Evolutionary conservation across 371 early-diverging fungal genomes (phyloP).

Genomic region (Rhizopus sp.): DNA sequence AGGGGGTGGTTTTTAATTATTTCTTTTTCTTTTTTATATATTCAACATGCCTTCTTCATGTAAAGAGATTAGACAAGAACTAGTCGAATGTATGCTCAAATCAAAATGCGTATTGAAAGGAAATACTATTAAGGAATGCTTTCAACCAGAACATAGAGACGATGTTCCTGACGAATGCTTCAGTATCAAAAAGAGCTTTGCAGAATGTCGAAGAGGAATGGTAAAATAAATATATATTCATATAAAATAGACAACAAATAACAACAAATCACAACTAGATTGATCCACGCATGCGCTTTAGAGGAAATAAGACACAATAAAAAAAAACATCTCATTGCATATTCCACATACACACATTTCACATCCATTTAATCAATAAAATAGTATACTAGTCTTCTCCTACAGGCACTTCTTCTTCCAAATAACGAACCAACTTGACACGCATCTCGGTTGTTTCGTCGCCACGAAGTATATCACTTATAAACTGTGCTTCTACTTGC

Average conservation of each 20-base stretch:
- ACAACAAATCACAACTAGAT: constrained; percentile 25
- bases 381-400: constrained; percentile 77
- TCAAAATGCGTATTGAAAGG: constrained; percentile 73
- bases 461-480: constrained; percentile 84
- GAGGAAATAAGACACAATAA: constrained; percentile 50
- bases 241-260: not conserved
- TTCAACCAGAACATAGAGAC: constrained; percentile 58
- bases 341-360: not conserved
- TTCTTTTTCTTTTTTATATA: not conserved
- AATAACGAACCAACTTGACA: constrained; percentile 79
- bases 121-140: constrained; percentile 67
- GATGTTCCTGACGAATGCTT: constrained; percentile 67
- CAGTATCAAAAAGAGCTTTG: constrained; percentile 65
- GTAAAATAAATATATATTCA: constrained; percentile 25
- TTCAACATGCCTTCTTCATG: constrained; percentile 63
- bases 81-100: constrained; percentile 72
- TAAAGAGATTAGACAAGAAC: constrained; percentile 69
- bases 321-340: constrained; percentile 2
- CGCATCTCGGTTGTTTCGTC: constrained; percentile 92
- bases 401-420: constrained; percentile 95
- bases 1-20: not conserved
- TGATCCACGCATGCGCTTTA: constrained; percentile 54
- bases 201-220: constrained; percentile 74
- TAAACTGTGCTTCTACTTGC: constrained; percentile 87
- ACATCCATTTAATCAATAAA: not conserved